Percentiles rank a stretch among this genome's conserved stretches.
Conservation (phyloP, 352 stramenopile genomes). For the Phytophthora foliorum region DNA sequence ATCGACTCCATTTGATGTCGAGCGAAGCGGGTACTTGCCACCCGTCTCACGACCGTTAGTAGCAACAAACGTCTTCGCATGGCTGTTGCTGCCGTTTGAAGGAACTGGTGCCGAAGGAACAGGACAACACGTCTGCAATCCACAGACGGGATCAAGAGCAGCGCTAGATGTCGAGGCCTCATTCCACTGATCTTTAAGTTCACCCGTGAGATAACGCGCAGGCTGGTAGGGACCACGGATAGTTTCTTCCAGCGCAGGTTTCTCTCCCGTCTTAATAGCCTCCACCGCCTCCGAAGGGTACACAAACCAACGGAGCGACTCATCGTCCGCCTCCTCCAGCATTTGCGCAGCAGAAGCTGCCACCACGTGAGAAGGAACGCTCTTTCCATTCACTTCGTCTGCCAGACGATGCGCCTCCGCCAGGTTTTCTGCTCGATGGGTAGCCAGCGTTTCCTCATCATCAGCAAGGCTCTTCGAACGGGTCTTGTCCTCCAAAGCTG, state of each 20-base stretch:
- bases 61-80: constrained; percentile 29
- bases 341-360: constrained; percentile 56
- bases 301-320: constrained; percentile 79
- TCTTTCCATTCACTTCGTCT: constrained; percentile 34
- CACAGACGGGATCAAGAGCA: constrained; percentile 20
- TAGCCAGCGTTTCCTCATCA: constrained; percentile 46
- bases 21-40: constrained; percentile 66
- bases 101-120: constrained; percentile 23
- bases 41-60: constrained; percentile 44
- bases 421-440: constrained; percentile 58
- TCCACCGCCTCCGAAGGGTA: constrained; percentile 87
- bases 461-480: constrained; percentile 33
- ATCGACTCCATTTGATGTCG: constrained; percentile 23
- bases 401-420: constrained; percentile 45
- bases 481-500: constrained; percentile 34
- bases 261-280: constrained; percentile 86
- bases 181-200: constrained; percentile 62
- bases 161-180: constrained; percentile 6
- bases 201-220: constrained; percentile 50
- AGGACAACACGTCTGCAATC: constrained; percentile 20
- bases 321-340: constrained; percentile 57
- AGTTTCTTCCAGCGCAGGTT: constrained; percentile 58
- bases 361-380: constrained; percentile 34
- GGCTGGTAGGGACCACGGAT: constrained; percentile 66
- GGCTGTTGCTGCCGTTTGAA: constrained; percentile 23